Evolutionary conservation across 129 eudicot genomes (phyloP), one percentile per base, ranked within the genome.

Genomic region (Flaveria bidentis): DNA sequence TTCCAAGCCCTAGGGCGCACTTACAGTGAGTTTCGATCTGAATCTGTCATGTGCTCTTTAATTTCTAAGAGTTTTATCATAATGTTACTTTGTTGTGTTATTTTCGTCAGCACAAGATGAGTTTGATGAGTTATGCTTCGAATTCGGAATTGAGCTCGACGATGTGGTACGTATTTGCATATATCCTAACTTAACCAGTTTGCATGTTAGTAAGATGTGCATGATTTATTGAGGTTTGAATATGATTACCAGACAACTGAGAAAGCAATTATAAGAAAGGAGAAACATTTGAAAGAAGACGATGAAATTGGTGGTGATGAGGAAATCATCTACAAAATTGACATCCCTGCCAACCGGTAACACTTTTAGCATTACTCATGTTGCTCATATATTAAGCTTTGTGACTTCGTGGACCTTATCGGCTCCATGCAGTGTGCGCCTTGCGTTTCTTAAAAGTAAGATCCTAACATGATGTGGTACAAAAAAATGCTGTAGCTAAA

Each of bases 101-200:
- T 46, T 39, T 2, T 67, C 80, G 14, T 45, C 69, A 92, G 97
- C 92, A 3, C 82, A 92, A 76, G 91, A 86, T 50, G 93, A 89
- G 70, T 89, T 92, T 17, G 97, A 89, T 33, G 92, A 87, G 28
- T 76, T 92, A 62, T 92, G 97, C 84, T 92, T 92, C 66, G 67
- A 73, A 33, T 95, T 91, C 23, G 99, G 99, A 52, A 89, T 91
- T 15, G 99, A 95, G 92, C 97, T 95, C 5, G 99, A 95, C 52
- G 99, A 91, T 36, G 93, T 95, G 74, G 99, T 95, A 78, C 51
- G 79, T 66, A 76, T 56, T 33, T 75, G 23, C 58, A 53, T 10
- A 30, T 30, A 78, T 7, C 62, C 8, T 22, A 22, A 36, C 2
- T 20, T 18, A 30, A 30, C 36, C 36, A 30, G 20, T 9, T 65